Base-by-base conservation (phyloP, 768 basidiomycete genomes). In the Coprinopsis sp. region DNA sequence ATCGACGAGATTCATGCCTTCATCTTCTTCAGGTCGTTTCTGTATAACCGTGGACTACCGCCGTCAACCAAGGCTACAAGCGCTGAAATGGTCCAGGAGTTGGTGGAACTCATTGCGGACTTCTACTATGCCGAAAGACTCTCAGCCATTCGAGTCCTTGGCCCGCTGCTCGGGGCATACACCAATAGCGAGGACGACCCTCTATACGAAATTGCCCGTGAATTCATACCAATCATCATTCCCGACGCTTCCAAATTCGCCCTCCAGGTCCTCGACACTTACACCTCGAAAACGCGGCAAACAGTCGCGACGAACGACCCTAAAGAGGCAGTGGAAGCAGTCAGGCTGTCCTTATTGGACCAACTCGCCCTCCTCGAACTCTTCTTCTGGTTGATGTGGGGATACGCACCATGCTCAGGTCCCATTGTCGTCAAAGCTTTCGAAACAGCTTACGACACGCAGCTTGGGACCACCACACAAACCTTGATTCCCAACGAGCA, bases 381-480 rank as follows among this genome's bases (percentile, higher is more conserved):
- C 27, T 71, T 96, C 36, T 97, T 96, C 64, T 90, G 89, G 80
- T 76, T 82, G 4, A 84, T 92, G 78, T 94, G 86, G 82, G 81
- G 77, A 11, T 83, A 80, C 47, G 77, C 79, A 10, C 64, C 82
- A 0, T 84, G 87, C 54, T 75, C 71, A 29, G 87, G 84, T 2
- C 66, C 75, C 3, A 58, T 86, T 46, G 82, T 90, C 23, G 70
- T 74, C 53, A 67, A 69, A 44, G 74, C 92, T 29, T 79, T 82
- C 60, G 73, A 82, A 49, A 72, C 80, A 1, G 82, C 83, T 5
- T 85, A 84, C 58, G 63, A 64, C 25, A 81, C 82, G 0, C 71
- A 77, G 33, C 73, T 91, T 4, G 90, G 90, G 0, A 73, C 76
- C 3, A 59, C 54, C 1, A 91, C 91, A 60, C 66, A 70, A n/a